Evolutionary conservation across 306 rosid species (phyloP).

Genomic region (Mimosa bimucronata): DNA sequence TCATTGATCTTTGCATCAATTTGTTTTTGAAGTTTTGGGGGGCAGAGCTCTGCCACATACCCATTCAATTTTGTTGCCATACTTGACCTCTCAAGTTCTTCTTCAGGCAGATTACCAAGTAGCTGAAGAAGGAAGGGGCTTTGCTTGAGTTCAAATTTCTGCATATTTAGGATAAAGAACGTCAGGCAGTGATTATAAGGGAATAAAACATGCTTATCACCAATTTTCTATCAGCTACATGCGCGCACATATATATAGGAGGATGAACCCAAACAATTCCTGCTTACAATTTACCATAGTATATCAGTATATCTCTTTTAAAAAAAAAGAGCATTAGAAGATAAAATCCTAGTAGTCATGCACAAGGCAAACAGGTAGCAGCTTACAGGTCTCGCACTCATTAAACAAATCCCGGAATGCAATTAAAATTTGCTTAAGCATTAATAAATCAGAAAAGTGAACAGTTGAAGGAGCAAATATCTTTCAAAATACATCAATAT

Average conservation of each 20-base stretch:
- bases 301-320: neutral
- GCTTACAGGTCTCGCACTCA: neutral
- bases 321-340: constrained; percentile 11
- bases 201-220: neutral
- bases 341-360: constrained; percentile 10
- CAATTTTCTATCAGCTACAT: neutral
- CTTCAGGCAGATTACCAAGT: constrained; percentile 85
- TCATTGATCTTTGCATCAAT: constrained; percentile 82
- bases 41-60: constrained; percentile 86
- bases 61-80: constrained; percentile 85
- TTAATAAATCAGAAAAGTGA: constrained; percentile 6
- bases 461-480: neutral
- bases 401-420: neutral
- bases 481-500: constrained; percentile 25
- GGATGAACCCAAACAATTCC: constrained; percentile 19
- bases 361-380: neutral
- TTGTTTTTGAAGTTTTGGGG: constrained; percentile 66
- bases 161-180: constrained; percentile 37
- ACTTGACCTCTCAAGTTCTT: constrained; percentile 76
- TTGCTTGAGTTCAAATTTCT: constrained; percentile 97
- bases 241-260: neutral
- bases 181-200: constrained; percentile 26
- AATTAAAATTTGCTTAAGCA: neutral
- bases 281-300: neutral
- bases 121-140: constrained; percentile 77